These are phyloP conservation scores for Monilinia polystroma DNA, from an alignment of 2,329 filamentous ascomycete species.

Conservation along the genomic window DNA sequence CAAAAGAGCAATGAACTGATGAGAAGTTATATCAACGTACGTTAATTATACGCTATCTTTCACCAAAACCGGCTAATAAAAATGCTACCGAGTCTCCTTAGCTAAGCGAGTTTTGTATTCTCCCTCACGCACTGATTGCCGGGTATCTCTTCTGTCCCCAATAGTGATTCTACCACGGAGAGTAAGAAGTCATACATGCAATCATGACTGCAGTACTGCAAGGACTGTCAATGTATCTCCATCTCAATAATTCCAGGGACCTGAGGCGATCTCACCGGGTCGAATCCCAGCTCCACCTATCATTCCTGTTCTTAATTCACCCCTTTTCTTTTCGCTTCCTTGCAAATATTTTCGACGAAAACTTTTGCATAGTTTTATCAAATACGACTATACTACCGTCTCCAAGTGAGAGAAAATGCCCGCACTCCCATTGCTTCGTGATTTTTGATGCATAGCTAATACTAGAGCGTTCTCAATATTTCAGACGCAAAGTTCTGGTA, in stretches of 20 bases:
- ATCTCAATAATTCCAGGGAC: not conserved
- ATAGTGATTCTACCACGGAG: not conserved
- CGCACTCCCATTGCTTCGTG: no score
- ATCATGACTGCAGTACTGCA: not conserved
- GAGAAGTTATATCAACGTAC: no score
- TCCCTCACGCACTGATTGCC: not conserved
- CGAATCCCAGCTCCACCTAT: not conserved
- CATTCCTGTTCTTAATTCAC: not conserved
- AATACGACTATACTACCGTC: no score
- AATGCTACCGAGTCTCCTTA: not conserved
- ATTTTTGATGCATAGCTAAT: no score
- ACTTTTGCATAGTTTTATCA: no score
- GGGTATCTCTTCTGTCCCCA: not conserved
- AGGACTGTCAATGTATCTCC: not conserved
- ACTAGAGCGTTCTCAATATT: no score
- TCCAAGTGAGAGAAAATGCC: no score
- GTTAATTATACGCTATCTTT: not conserved
- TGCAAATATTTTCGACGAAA: no score
- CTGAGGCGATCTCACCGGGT: not conserved
- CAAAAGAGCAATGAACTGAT: no score
- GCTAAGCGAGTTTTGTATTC: not conserved
- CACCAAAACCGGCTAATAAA: not conserved
- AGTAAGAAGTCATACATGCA: not conserved
- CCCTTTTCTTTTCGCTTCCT: not conserved
- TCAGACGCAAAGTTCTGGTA: no score